Evolutionary conservation across 441 rosid genomes (phyloP).

Genomic region (Pelargonium australe): DNA sequence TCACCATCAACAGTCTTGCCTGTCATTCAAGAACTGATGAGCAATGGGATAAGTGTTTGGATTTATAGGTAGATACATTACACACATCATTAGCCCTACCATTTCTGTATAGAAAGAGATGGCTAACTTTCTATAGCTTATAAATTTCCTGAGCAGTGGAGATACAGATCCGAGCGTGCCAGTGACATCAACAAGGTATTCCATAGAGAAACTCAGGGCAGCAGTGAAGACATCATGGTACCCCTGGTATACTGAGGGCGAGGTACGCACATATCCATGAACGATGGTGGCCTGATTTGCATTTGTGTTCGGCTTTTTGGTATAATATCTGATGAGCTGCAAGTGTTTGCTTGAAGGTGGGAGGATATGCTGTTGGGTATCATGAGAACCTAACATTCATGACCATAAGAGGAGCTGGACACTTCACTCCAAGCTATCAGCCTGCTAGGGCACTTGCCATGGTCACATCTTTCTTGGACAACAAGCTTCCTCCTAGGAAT

Average conservation of each 20-base stretch:
- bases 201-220: slow-evolving; percentile 14
- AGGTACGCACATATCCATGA: slow-evolving; percentile 6
- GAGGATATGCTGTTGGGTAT: slow-evolving; percentile 21
- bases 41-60: slow-evolving; percentile 18
- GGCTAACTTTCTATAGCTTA: background rate
- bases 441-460: slow-evolving; percentile 19
- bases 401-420: slow-evolving; percentile 29
- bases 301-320: no score
- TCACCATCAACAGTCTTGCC: slow-evolving; percentile 1
- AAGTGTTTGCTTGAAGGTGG: no score
- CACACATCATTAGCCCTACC: no score
- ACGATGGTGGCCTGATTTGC: no score
- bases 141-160: slow-evolving; percentile 11
- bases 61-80: slow-evolving; percentile 20
- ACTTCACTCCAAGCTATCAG: slow-evolving; percentile 27
- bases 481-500: background rate
- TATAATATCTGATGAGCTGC: no score
- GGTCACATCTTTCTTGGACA: background rate
- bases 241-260: slow-evolving; percentile 19
- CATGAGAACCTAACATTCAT: slow-evolving; percentile 23
- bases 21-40: slow-evolving; percentile 12
- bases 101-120: background rate
- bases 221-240: slow-evolving; percentile 11
- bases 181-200: slow-evolving; percentile 17
- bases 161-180: slow-evolving; percentile 24